Base-by-base conservation (phyloP, 2,329 filamentous ascomycete genomes). In the Colletotrichum gloeosporioides region DNA sequence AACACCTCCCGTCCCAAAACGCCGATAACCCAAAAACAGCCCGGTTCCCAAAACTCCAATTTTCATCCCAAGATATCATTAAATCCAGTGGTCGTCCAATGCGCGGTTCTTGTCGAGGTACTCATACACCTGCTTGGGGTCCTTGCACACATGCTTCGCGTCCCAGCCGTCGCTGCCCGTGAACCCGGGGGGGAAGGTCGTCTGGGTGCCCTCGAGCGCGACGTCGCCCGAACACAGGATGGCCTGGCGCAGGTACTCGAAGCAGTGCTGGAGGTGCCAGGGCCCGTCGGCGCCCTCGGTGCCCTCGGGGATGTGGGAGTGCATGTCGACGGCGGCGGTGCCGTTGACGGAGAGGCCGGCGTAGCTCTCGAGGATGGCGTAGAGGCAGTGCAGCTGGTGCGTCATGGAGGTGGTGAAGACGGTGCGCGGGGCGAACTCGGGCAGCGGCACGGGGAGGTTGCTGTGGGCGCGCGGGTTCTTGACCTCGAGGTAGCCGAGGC, bases 331-430 rank as follows among this genome's bases (percentile, higher is more conserved):
- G 25, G 49, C n/a, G 8, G 59, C 68, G 27, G 69, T 72, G 55
- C 76, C 76, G n/a, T 78, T 76, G 29, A 72, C 68, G 36, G 69
- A 61, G 22, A 78, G 57, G 13, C 70, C 71, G 15, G 79, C 73
- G 74, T 86, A 85, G 18, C 82, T 82, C 64, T 83, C 80, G 18
- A 84, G 82, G 61, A 88, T 86, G 39, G 84, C 80, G 77, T 84
- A 44, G 39, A 87, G 81, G 76, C 86, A 88, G 78, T 87, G 85
- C 4, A 88, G 81, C 78, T 88, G 86, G 74, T 88, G 86, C 5
- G 86, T 87, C 77, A 87, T 83, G 3, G 84, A 85, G 1, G 86
- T 86, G 3, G 86, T 87, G 78, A 84, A 87, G 64, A 85, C 83
- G 57, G 84, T 85, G 53, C 82, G 80, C 18, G 81, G 78, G 4